Conservation (phyloP, 148 eudicot species). For the Hydrangea macrophylla region DNA sequence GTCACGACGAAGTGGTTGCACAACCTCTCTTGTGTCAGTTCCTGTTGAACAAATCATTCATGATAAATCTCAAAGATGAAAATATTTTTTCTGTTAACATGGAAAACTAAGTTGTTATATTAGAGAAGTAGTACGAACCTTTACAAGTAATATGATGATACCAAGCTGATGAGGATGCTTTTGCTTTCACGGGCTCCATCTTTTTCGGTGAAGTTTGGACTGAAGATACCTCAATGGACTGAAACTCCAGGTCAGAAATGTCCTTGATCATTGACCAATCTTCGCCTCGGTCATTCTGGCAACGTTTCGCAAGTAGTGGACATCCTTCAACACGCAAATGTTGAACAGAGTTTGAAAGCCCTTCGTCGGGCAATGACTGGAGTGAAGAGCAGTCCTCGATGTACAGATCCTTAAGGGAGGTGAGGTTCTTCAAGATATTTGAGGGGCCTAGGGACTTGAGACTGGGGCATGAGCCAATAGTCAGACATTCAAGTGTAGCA, state of each 20-base stretch:
- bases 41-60: no score
- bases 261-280: conserved; percentile 25
- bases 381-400: conserved; percentile 21
- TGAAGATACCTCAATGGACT: background rate
- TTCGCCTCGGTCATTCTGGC: conserved; percentile 16
- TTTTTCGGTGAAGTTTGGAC: background rate
- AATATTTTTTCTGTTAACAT: no score
- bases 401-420: conserved; percentile 23
- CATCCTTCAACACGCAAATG: conserved; percentile 29
- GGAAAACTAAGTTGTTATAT: no score
- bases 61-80: background rate
- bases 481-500: conserved; percentile 19
- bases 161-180: background rate
- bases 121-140: conserved; percentile 7
- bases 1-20: no score
- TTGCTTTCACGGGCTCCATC: background rate
- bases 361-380: conserved; percentile 25
- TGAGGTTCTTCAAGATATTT: conserved; percentile 15
- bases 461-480: conserved; percentile 18
- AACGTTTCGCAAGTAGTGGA: conserved; percentile 13
- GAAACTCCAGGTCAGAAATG: conserved; percentile 25
- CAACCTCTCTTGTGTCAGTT: no score
- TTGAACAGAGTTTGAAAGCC: conserved; percentile 19
- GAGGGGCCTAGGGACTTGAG: conserved; percentile 19
- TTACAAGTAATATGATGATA: background rate